Evolutionary conservation across 208 protist genomes (phyloP), one percentile per base, ranked within the genome.

Genomic region (Wallacemonas sp.): DNA sequence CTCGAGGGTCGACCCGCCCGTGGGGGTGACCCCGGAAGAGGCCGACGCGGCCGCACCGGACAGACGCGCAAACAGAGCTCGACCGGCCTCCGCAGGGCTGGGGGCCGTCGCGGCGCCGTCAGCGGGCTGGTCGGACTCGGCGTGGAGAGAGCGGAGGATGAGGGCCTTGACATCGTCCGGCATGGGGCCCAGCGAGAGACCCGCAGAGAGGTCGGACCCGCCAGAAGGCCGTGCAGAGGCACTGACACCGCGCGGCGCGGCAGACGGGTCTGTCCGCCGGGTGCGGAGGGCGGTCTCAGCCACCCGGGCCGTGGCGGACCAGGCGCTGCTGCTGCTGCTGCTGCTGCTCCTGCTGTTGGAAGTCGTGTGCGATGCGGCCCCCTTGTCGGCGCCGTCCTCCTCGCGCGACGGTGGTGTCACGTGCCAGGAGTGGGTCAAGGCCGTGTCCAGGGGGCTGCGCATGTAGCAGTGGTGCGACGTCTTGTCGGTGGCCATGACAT

Each of bases 161-260:
- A 59, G 52, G 7, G 26, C 52, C 32, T 41, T 59, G 12, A 59
- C 52, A 41, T 59, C 52, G 20, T 59, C 52, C 11, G 52, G 52
- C 18, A 23, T 8, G 10, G 52, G 52, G 31, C 52, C 52, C 10
- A 59, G 31, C 3, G 52, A 41, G n/a, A 59, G 52, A 22, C 31
- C 52, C 3, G n/a, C 52, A n/a, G n/a, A n/a, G n/a, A n/a, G n/a
- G n/a, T n/a, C n/a, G n/a, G n/a, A n/a, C n/a, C n/a, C n/a, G n/a
- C n/a, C n/a, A n/a, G n/a, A n/a, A n/a, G n/a, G n/a, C n/a, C n/a
- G n/a, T n/a, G n/a, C n/a, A n/a, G n/a, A n/a, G n/a, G n/a, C n/a
- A n/a, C n/a, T n/a, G n/a, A n/a, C n/a, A n/a, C n/a, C n/a, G n/a
- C n/a, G n/a, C n/a, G n/a, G n/a, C n/a, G n/a, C n/a, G n/a, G n/a